A percentile compares a stretch with the other conserved stretches of the same genome.
phyloP scores from a whole-genome alignment of 2,329 filamentous ascomycete species.

The Albifimbria verrucaria region DNA sequence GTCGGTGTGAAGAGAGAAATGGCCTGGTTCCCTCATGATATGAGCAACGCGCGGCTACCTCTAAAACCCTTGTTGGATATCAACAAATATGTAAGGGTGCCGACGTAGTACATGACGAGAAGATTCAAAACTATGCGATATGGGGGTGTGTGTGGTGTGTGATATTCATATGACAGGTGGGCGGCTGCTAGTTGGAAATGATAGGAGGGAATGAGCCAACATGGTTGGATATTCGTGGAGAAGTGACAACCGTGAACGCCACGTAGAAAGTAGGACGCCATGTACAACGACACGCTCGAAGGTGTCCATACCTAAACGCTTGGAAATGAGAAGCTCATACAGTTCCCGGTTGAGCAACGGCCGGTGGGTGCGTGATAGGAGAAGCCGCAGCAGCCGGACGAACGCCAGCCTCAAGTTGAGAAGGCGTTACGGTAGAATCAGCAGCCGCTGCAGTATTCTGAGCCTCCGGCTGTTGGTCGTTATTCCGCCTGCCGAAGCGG shows the following conservation, averaged over 20 bases:
- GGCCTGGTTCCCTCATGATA: neutral
- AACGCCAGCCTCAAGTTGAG: constrained; percentile 44
- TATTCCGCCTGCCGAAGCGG: constrained; percentile 25
- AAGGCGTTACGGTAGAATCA: constrained; percentile 34
- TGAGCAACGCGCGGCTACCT: neutral
- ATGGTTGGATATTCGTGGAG: neutral
- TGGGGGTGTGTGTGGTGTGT: too few species aligned
- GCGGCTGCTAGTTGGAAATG: neutral
- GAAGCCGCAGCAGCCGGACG: constrained; percentile 19
- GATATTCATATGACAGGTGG: neutral
- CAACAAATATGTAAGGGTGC: too few species aligned
- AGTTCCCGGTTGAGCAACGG: too few species aligned
- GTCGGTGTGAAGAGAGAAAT: neutral
- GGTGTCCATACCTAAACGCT: neutral
- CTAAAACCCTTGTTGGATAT: too few species aligned
- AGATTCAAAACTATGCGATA: too few species aligned
- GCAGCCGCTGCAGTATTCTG: constrained; percentile 12
- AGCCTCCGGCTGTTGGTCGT: constrained; percentile 11
- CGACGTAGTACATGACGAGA: too few species aligned
- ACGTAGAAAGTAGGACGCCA: neutral
- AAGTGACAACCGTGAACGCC: neutral
- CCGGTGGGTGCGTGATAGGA: neutral
- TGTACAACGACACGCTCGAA: neutral
- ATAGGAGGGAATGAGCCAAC: neutral
- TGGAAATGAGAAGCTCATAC: too few species aligned